Base-by-base conservation (phyloP, 331 rosid species). In the Stylosanthes scabra region DNA sequence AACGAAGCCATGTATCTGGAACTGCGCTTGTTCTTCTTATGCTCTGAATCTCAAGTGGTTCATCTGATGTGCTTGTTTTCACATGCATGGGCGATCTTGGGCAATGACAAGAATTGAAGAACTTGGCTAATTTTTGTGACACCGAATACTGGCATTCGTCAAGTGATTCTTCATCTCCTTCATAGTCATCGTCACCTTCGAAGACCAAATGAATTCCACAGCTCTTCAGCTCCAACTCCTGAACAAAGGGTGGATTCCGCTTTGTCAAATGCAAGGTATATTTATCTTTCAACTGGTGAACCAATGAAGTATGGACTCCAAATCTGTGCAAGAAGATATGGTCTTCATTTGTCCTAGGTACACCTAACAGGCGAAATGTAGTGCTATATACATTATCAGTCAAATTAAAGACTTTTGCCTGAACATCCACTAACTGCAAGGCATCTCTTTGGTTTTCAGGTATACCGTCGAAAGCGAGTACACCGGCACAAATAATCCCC, bases 131-230 rank as follows among this genome's bases (percentile, higher is more conserved):
- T 40, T 75, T 80, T 63, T 86, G 72, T 46, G 90, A 88, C 20
- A 80, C 75, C 2, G 87, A 80, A 54, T 65, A 75, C 3, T 80
- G 87, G 47, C 71, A 47, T 65, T 72, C 87, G 8, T 59, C 67
- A 11, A 75, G 50, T 15, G 74, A 71, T 50, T 68, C 83, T 63
- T 86, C 91, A 1, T 81, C 85, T 74, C 87, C 91, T 2, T 76
- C 88, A 52, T 84, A 89, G 11, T 86, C 90, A 72, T 89, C 88
- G 25, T 83, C 88, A 6, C 83, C 87, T 74, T 89, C 88, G 59
- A 57, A 82, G 4, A 87, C 61, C 66, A 89, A 65, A 77, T 51
- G 40, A 46, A 84, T 28, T 47, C 90, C 86, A 68, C 83, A 78
- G 41, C 63, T 86, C 66, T 84, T 80, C 74, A 88, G 73, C 83